Evolutionary conservation across 768 basidiomycete genomes (phyloP), one percentile per base, ranked within the genome.

Genomic region (Thelephora ganbajun): DNA sequence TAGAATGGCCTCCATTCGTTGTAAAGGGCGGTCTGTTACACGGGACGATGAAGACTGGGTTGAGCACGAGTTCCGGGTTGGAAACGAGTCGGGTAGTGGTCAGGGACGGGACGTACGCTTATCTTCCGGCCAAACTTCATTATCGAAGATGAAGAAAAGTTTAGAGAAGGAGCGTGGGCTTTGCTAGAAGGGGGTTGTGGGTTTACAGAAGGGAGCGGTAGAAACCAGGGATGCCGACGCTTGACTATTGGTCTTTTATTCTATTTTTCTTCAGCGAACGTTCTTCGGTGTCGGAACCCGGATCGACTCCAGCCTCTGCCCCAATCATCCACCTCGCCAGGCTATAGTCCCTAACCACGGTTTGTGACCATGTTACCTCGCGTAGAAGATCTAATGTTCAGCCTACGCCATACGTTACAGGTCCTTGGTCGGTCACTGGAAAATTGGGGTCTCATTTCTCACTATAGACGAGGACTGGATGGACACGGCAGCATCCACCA

Each of bases 1-100:
- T 97, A 97, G 57, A 81, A 85, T 2, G 83, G 83, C 16, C 80
- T 74, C 92, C 92, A 96, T 72, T 90, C 92, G 54, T 72, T 74
- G 64, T 93, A 96, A 36, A 90, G 72, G 56, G 85, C 83, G 44
- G 76, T 78, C 88, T 92, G 59, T 35, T 14, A 35, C n/a, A 23
- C 13, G 2, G 39, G n/a, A 7, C 39, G 39, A 16, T 14, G 39
- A 14, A 23, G n/a, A 30, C 43, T 33, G 19, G 5, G 6, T 16
- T 30, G 14, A 18, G 5, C 20, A 43, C 13, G 36, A n/a, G 23
- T 45, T 12, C 44, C 43, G 18, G 42, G 49, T 55, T 42, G 48
- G 22, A 33, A 49, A 44, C 41, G 30, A 19, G 23, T 44, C 34
- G 37, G 45, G 44, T 34, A 16, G 39, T 18, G 33, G 39, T 14